Conservation (phyloP, 805 yeast genomes). For the Yamadazyma paraphyllophila region DNA sequence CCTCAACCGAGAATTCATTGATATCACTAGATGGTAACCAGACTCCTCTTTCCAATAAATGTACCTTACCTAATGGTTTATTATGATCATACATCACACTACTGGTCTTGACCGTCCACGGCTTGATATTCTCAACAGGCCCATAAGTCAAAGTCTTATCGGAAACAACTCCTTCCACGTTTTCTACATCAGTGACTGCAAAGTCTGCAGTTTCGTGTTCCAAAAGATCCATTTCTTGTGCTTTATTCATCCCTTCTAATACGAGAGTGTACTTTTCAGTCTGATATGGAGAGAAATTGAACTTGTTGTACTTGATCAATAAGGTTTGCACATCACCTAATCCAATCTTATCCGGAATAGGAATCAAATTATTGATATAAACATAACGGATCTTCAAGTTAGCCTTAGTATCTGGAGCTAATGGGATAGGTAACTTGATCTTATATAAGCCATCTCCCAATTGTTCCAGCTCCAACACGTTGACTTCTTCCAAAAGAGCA, state of each 20-base stretch:
- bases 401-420: slow-evolving; percentile 59
- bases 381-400: slow-evolving; percentile 50
- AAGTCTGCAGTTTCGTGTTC: slow-evolving; percentile 5
- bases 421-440: slow-evolving; percentile 58
- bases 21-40: slow-evolving; percentile 89
- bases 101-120: slow-evolving; percentile 49
- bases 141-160: slow-evolving; percentile 51
- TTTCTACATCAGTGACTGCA: slow-evolving; percentile 21
- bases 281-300: slow-evolving; percentile 59
- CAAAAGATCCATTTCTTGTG: slow-evolving; percentile 43
- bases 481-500: slow-evolving; percentile 27
- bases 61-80: slow-evolving; percentile 60
- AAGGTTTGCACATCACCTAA: slow-evolving; percentile 64
- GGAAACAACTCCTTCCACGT: slow-evolving; percentile 34
- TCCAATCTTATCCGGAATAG: slow-evolving; percentile 63
- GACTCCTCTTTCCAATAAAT: slow-evolving; percentile 62
- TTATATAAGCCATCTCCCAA: slow-evolving; percentile 20
- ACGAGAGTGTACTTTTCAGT: slow-evolving; percentile 48
- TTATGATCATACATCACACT: slow-evolving; percentile 63
- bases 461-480: slow-evolving; percentile 8
- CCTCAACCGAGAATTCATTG: slow-evolving; percentile 70
- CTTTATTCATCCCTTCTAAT: slow-evolving; percentile 45
- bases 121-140: slow-evolving; percentile 43
- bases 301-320: slow-evolving; percentile 51
- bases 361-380: slow-evolving; percentile 46